Evolutionary conservation across 2,329 filamentous ascomycete genomes (phyloP), one percentile per base, ranked within the genome.

Genomic region (Arthrobotrys iridis): DNA sequence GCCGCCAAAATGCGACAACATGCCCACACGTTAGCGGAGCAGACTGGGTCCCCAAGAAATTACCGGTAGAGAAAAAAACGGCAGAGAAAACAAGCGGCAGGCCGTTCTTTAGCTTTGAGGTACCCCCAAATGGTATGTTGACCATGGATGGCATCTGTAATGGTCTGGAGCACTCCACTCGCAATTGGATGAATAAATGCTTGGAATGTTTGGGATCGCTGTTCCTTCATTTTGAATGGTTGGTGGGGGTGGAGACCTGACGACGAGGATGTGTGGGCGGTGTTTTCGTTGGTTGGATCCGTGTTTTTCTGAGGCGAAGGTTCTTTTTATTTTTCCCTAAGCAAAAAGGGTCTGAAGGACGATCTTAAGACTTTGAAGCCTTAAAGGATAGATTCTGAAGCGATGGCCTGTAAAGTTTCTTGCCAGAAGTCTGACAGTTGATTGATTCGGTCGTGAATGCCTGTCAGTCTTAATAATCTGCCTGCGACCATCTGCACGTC

Each of bases 171-270:
- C n/a, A n/a, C n/a, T n/a, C n/a, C 30, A 55, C 48, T n/a, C 48
- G 50, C 30, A 55, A 55, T 37, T 55, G 50, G 50, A 55, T 55
- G 50, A n/a, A 55, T 37, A 37, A 55, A 52, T n/a, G 46, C 46
- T 15, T 52, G 28, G 33, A 41, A 59, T 43, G 55, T 43, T 33
- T 43, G 33, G 35, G 60, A 65, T 65, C 45, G 37, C 40, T 46
- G 60, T 65, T 33, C 59, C 60, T 77, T 2, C 77, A 79, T 59
- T 62, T 79, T 77, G 55, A 74, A 43, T 78, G 66, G 48, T 78
- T 37, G 78, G 50, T 79, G 57, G 40, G n/a, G 24, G 30, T 43
- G 33, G 15, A 28, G 41, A 22, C 4, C 1, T 18, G 40, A 28
- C 18, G 15, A 26, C 18, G 28, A n/a, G 40, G 35, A 22, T 62